phyloP scores from a whole-genome alignment of 1,139 yeast species.

The Kazachstania sp. region DNA sequence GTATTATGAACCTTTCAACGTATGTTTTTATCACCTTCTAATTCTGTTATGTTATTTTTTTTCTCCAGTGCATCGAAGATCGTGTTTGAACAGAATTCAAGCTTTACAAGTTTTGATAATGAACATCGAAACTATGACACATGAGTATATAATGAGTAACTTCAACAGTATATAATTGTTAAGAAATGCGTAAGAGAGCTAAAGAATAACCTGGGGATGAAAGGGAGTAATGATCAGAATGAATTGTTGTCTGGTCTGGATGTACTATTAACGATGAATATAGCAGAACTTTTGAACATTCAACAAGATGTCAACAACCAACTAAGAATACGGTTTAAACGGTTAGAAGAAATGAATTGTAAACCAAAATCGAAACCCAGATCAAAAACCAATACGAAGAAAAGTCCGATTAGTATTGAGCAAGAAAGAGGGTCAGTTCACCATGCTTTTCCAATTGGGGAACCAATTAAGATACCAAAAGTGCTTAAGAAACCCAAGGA shows the following conservation, averaged over 20 bases:
- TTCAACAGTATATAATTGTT: too few relatives aligned
- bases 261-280: constrained; percentile 11
- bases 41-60: too few relatives aligned
- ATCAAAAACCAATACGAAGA: not conserved
- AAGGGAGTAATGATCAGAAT: not conserved
- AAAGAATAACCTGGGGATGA: not conserved
- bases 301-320: constrained; percentile 17
- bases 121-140: too few relatives aligned
- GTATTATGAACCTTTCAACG: too few relatives aligned
- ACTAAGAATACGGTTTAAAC: constrained; percentile 10
- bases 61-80: too few relatives aligned
- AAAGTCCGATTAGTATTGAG: not conserved
- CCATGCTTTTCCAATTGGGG: not conserved
- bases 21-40: too few relatives aligned
- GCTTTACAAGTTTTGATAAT: too few relatives aligned
- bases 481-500: not conserved
- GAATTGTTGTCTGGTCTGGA: constrained; percentile 8
- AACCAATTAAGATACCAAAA: constrained; percentile 1
- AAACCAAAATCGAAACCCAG: not conserved
- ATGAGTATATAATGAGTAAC: too few relatives aligned
- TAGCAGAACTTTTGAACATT: constrained; percentile 15
- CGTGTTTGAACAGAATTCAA: too few relatives aligned
- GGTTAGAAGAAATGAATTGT: not conserved
- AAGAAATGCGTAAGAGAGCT: not conserved
- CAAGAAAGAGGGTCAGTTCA: too few relatives aligned